A percentile compares a stretch with the other conserved stretches of the same genome.
phyloP scores from a whole-genome alignment of 192 early-diverging fungal genomes.

The Coemansia sp. region DNA sequence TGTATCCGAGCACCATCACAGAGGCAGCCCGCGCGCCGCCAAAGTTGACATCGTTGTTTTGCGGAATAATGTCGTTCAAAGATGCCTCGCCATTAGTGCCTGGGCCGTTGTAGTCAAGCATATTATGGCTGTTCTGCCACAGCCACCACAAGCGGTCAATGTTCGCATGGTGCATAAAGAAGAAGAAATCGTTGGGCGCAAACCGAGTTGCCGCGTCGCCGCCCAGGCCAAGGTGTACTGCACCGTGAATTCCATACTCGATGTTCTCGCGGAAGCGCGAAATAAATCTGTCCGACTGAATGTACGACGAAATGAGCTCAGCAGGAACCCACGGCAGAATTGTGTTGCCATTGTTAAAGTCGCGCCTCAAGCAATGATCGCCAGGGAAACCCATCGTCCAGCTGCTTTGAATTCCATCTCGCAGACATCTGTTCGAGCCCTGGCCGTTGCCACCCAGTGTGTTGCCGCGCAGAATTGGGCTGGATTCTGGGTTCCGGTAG shows the following conservation, averaged over 20 bases:
- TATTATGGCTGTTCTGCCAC: conserved; percentile 53
- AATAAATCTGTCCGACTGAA: conserved; percentile 28
- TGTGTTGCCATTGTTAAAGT: conserved; percentile 22
- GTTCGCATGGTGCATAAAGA: conserved; percentile 65
- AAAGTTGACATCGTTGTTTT: conserved; percentile 25
- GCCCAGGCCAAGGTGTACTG: conserved; percentile 48
- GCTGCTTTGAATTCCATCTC: conserved; percentile 31
- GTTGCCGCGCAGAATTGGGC: conserved; percentile 23
- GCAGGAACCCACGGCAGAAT: conserved; percentile 45
- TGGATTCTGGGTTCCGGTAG: conserved; percentile 28
- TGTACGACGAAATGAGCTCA: conserved; percentile 43
- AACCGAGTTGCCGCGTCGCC: conserved; percentile 51
- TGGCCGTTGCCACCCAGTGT: conserved; percentile 40
- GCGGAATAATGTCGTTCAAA: conserved; percentile 36
- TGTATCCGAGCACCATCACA: conserved; percentile 45
- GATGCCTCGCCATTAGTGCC: conserved; percentile 32
- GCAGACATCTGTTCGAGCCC: conserved; percentile 26
- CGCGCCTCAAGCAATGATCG: conserved; percentile 35
- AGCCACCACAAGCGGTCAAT: conserved; percentile 60
- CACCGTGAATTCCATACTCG: conserved; percentile 53
- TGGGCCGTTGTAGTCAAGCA: conserved; percentile 35
- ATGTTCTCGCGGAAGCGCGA: conserved; percentile 48
- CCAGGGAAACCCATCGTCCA: conserved; percentile 28
- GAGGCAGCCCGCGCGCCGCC: conserved; percentile 26
- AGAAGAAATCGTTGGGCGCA: conserved; percentile 61